Conservation (phyloP, 2,329 filamentous ascomycete genomes). For the Paraconiothyrium sp. region DNA sequence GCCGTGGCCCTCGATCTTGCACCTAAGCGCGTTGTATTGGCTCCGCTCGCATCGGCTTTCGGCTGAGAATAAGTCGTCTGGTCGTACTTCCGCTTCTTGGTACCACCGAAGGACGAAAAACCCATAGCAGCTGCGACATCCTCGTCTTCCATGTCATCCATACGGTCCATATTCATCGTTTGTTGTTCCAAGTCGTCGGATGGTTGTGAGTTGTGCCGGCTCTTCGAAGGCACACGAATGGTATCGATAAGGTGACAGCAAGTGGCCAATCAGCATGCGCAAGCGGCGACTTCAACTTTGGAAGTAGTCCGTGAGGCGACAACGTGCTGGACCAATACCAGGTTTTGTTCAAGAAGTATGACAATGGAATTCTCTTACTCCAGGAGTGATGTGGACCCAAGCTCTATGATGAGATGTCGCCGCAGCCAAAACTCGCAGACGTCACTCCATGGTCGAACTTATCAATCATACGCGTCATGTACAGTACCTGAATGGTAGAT, state of each 20-base stretch:
- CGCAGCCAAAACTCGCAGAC: no score
- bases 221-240: neutral
- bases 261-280: neutral
- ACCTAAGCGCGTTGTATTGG: constrained; percentile 50
- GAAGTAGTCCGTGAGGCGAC: no score
- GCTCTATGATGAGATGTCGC: no score
- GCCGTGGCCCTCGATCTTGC: constrained; percentile 40
- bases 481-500: no score
- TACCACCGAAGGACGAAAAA: constrained; percentile 75
- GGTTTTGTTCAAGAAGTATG: no score
- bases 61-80: constrained; percentile 62
- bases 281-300: neutral
- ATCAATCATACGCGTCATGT: no score
- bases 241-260: neutral
- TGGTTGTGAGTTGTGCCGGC: neutral
- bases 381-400: no score
- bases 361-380: no score
- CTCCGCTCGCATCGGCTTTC: constrained; percentile 38
- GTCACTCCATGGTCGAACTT: no score
- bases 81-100: constrained; percentile 75
- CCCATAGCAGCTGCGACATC: constrained; percentile 76
- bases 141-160: constrained; percentile 52
- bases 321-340: neutral
- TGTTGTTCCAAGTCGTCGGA: neutral
- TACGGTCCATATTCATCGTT: neutral